Evolutionary conservation across 148 eudicot genomes (phyloP).

Genomic region (Silene latifolia): DNA sequence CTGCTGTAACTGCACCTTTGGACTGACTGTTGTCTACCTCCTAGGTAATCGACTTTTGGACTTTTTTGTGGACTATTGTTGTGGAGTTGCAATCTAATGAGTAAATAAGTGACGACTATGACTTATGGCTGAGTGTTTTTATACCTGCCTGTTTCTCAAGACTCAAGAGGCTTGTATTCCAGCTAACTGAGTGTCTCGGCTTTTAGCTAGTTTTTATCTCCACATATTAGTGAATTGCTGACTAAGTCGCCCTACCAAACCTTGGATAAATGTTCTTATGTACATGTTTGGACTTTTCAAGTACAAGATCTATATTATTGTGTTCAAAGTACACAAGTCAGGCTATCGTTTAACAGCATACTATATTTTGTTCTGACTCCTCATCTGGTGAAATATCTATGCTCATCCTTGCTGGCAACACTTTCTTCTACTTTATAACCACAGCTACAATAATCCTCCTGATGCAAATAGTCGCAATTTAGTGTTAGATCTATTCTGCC

Average conservation of each 20-base stretch:
- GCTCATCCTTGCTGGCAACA: conserved; percentile 1
- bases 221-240: background rate
- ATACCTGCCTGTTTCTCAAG: background rate
- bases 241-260: background rate
- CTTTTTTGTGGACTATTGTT: too few relatives aligned
- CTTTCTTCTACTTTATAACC: background rate
- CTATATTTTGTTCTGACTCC: background rate
- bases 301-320: background rate
- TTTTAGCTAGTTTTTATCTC: background rate
- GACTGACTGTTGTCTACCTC: too few relatives aligned
- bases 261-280: background rate
- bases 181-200: background rate
- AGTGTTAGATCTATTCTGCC: background rate
- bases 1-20: too few relatives aligned
- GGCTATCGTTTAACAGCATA: background rate
- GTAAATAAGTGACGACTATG: too few relatives aligned
- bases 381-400: background rate
- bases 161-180: background rate
- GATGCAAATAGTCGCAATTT: background rate
- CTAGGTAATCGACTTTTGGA: too few relatives aligned
- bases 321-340: background rate
- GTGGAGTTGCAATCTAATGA: too few relatives aligned
- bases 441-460: background rate
- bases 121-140: background rate
- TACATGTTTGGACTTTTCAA: background rate